These are phyloP conservation scores for Sporormia fimetaria DNA, from an alignment of 495 filamentous ascomycete genomes.

Conservation along the genomic window DNA sequence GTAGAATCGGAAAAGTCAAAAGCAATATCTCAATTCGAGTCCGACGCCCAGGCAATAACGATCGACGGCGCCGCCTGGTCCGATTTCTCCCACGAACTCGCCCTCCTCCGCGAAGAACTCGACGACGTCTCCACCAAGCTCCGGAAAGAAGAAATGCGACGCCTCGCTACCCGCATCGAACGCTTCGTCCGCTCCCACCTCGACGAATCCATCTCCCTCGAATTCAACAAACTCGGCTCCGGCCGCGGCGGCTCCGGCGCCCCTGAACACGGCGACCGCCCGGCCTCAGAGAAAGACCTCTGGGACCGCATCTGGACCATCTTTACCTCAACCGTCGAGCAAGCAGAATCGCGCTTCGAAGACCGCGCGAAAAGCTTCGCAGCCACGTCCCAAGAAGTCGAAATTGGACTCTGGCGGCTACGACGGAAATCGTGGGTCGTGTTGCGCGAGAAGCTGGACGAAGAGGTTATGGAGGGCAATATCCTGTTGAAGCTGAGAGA, in stretches of 20 bases:
- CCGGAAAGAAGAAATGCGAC: constrained; percentile 88
- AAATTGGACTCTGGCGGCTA: constrained; percentile 85
- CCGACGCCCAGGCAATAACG: constrained; percentile 57
- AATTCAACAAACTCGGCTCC: constrained; percentile 88
- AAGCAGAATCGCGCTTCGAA: constrained; percentile 74
- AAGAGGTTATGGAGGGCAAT: constrained; percentile 97
- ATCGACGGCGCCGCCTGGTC: constrained; percentile 77
- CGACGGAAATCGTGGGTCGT: constrained; percentile 90
- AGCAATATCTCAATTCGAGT: constrained; percentile 62
- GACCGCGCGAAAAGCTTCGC: constrained; percentile 87
- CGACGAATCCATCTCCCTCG: constrained; percentile 75
- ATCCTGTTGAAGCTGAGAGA: constrained; percentile 88
- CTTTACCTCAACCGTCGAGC: constrained; percentile 72
- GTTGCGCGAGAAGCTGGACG: constrained; percentile 79
- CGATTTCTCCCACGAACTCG: constrained; percentile 54
- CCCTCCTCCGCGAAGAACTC: constrained; percentile 63
- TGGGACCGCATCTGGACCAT: constrained; percentile 94
- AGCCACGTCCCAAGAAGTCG: constrained; percentile 79
- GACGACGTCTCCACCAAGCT: constrained; percentile 72
- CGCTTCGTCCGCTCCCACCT: constrained; percentile 83
- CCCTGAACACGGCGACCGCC: constrained; percentile 64
- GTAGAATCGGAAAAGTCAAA: constrained; percentile 70
- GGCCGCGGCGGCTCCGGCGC: constrained; percentile 70
- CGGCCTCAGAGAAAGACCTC: constrained; percentile 63
- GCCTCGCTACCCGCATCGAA: constrained; percentile 79